Conservation (phyloP, 139 green algal genomes). For the Deuterostichococcus epilithicus region DNA sequence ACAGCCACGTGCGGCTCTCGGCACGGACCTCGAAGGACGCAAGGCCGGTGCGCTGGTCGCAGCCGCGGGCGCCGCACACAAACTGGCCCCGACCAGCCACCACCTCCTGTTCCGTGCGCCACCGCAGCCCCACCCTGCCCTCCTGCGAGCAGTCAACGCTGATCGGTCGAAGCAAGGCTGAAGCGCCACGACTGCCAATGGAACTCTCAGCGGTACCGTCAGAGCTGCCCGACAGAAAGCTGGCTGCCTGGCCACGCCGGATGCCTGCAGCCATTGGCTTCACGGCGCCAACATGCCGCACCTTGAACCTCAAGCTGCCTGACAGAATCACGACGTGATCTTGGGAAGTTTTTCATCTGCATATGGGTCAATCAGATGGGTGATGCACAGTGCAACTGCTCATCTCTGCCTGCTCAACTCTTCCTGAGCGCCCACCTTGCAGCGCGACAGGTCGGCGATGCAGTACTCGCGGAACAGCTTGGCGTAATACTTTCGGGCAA, state of each 20-base stretch:
- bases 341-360: too few relatives aligned
- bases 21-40: slow-evolving; percentile 73
- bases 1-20: neutral
- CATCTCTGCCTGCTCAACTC: neutral
- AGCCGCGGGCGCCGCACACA: slow-evolving; percentile 69
- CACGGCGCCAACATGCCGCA: too few relatives aligned
- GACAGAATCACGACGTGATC: too few relatives aligned
- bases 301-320: too few relatives aligned
- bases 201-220: too few relatives aligned
- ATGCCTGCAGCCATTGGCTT: too few relatives aligned
- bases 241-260: too few relatives aligned
- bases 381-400: too few relatives aligned
- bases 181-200: too few relatives aligned
- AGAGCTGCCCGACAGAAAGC: too few relatives aligned
- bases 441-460: slow-evolving; percentile 83
- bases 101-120: slow-evolving; percentile 82
- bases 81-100: slow-evolving; percentile 86
- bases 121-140: slow-evolving; percentile 79
- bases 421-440: slow-evolving; percentile 8
- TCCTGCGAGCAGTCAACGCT: slow-evolving; percentile 45
- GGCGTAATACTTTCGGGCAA: slow-evolving; percentile 80
- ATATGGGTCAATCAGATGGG: too few relatives aligned
- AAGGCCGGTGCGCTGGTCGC: slow-evolving; percentile 52
- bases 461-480: slow-evolving; percentile 89
- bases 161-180: too few relatives aligned